phyloP scores from a whole-genome alignment of 1,284 basidiomycete species.

The Ceratorhiza oryzae-sativae region DNA sequence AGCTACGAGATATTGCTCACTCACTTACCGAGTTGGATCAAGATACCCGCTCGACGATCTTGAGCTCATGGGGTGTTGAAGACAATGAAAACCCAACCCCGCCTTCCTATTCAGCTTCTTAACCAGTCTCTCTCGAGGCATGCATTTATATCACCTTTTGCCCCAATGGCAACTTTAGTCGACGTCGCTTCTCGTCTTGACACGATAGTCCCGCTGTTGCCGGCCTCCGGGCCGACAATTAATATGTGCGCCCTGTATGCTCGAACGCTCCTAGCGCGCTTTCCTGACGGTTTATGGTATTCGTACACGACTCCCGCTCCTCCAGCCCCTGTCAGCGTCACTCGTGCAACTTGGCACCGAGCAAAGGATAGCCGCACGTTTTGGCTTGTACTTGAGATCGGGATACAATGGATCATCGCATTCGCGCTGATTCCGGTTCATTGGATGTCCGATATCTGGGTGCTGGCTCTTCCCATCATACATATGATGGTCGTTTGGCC shows the following conservation, averaged over 20 bases:
- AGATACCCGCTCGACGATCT: slow-evolving; percentile 6
- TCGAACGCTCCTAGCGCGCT: slow-evolving; percentile 4
- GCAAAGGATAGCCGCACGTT: slow-evolving; percentile 27
- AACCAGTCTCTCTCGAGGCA: slow-evolving; percentile 24
- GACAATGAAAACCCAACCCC: neutral
- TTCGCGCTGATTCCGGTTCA: slow-evolving; percentile 12
- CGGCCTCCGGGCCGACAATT: neutral
- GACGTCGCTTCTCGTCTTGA: slow-evolving; percentile 31
- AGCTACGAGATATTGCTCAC: slow-evolving; percentile 3
- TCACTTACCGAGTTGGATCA: neutral
- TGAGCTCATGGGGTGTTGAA: slow-evolving; percentile 15
- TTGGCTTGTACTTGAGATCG: slow-evolving; percentile 13
- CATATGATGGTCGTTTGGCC: slow-evolving; percentile 2
- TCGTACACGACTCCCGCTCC: slow-evolving; percentile 17
- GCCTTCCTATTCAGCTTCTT: slow-evolving; percentile 20
- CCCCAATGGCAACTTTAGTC: slow-evolving; percentile 11
- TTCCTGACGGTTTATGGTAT: slow-evolving; percentile 36
- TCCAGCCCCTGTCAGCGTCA: slow-evolving; percentile 3
- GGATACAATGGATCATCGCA: slow-evolving; percentile 18
- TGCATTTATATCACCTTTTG: slow-evolving; percentile 22
- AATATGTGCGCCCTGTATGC: slow-evolving; percentile 11
- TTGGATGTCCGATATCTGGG: slow-evolving; percentile 4
- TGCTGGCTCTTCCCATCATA: slow-evolving; percentile 1
- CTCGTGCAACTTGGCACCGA: slow-evolving; percentile 17
- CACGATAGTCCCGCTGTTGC: slow-evolving; percentile 11